Percentiles rank a stretch among this genome's conserved stretches.
These are phyloP conservation scores for Zalaria sp. DNA, from an alignment of 2,329 filamentous ascomycete species.

Conservation along the genomic window DNA sequence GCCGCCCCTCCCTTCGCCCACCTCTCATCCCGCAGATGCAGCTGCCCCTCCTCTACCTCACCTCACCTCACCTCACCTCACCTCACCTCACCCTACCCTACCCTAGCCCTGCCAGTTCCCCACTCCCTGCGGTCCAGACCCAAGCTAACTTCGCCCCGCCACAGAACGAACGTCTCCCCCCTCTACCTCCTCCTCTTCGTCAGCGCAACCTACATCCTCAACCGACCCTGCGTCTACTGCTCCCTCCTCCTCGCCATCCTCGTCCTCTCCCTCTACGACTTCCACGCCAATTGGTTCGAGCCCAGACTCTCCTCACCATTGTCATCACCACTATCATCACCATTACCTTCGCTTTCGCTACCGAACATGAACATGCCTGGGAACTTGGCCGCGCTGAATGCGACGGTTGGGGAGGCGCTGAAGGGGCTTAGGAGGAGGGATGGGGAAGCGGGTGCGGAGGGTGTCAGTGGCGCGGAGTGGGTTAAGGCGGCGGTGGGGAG, in stretches of 20 bases:
- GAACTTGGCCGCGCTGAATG: conserved; percentile 46
- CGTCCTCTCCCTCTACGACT: conserved; percentile 91
- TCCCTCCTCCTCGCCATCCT: conserved; percentile 89
- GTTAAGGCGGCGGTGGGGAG: conserved; percentile 65
- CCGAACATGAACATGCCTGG: conserved; percentile 5
- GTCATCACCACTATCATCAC: conserved; percentile 16
- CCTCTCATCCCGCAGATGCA: not conserved
- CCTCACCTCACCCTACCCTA: not conserved
- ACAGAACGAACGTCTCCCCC: conserved; percentile 32
- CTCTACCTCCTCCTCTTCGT: conserved; percentile 42
- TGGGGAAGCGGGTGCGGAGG: conserved; percentile 36
- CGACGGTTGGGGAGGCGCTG: conserved; percentile 52
- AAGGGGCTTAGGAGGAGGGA: conserved; percentile 40
- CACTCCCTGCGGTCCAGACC: not conserved
- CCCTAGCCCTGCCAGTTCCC: not conserved
- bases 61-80: not conserved
- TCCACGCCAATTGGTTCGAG: conserved; percentile 84
- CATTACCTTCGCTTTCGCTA: conserved; percentile 16
- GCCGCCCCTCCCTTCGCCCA: not conserved
- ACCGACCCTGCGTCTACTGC: conserved; percentile 95
- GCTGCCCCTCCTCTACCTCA: not conserved
- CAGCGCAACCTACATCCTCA: conserved; percentile 87
- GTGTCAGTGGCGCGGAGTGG: conserved; percentile 73
- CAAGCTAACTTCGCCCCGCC: not conserved
- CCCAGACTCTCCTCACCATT: conserved; percentile 41